A percentile compares a stretch with the other conserved stretches of the same genome.
Evolutionary conservation across 768 basidiomycete genomes (phyloP).

Genomic region (Rubroboletus pulcherrimus): DNA sequence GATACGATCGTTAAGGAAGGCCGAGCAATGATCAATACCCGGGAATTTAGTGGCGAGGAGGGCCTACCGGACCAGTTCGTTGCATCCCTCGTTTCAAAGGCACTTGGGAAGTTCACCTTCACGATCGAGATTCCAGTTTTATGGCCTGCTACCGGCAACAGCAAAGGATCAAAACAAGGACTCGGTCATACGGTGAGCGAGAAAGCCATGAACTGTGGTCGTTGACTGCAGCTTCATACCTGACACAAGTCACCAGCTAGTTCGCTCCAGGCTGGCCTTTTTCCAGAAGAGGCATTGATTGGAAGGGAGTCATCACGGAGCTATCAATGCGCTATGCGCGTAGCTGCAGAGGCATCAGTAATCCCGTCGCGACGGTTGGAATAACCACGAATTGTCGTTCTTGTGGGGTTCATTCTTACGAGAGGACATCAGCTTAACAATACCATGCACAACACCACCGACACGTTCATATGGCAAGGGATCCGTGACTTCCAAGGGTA

Average conservation of each 20-base stretch:
- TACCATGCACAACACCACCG: neutral
- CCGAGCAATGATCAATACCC: neutral
- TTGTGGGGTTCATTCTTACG: neutral
- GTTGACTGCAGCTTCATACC: neutral
- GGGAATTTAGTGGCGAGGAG: neutral
- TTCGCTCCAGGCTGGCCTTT: too few species aligned
- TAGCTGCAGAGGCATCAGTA: neutral
- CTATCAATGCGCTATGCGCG: neutral
- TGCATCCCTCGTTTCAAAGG: neutral
- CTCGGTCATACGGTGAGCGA: too few species aligned
- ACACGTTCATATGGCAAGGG: neutral
- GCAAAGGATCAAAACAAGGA: neutral
- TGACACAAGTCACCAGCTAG: neutral
- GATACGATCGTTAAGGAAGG: neutral
- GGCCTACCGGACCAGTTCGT: neutral
- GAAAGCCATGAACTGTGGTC: too few species aligned
- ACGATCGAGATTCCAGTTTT: neutral
- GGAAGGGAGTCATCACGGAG: neutral
- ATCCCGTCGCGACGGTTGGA: neutral
- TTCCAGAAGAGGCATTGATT: too few species aligned
- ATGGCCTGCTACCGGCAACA: neutral
- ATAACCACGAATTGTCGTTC: neutral
- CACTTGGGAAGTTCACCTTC: neutral
- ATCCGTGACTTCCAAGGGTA: neutral
- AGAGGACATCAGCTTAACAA: neutral